Conservation (phyloP, 2,329 filamentous ascomycete species). For the Scopulariopsis brevicaulis region DNA sequence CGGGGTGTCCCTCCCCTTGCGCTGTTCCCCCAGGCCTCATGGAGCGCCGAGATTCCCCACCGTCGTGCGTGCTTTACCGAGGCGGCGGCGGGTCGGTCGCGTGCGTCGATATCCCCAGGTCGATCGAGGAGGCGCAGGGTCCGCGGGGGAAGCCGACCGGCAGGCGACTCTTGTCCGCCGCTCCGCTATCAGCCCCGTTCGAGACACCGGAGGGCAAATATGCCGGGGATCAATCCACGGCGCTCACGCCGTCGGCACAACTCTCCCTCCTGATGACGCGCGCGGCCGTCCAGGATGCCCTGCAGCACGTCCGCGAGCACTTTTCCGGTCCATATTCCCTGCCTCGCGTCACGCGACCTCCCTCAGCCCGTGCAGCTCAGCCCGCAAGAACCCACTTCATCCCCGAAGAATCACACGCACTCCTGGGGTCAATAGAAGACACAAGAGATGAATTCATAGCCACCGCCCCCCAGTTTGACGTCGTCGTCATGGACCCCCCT, state of each 20-base stretch:
- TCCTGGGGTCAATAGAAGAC: slow-evolving; percentile 36
- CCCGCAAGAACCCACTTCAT: not conserved
- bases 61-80: slow-evolving; percentile 20
- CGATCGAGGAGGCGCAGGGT: slow-evolving; percentile 56
- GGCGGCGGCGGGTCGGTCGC: slow-evolving; percentile 30
- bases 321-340: slow-evolving; percentile 34
- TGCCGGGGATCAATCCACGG: not conserved
- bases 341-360: slow-evolving; percentile 19
- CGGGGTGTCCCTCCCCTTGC: not conserved
- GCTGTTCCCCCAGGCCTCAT: not conserved
- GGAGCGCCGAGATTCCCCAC: not conserved
- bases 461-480: slow-evolving; percentile 43
- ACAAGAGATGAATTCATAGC: slow-evolving; percentile 26
- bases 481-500: slow-evolving; percentile 65
- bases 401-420: slow-evolving; percentile 8
- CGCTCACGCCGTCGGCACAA: slow-evolving; percentile 29
- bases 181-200: slow-evolving; percentile 10
- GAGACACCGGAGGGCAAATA: slow-evolving; percentile 3
- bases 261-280: slow-evolving; percentile 42
- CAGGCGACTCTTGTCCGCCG: slow-evolving; percentile 31
- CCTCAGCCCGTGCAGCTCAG: not conserved
- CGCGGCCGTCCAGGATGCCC: slow-evolving; percentile 31
- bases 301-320: slow-evolving; percentile 21
- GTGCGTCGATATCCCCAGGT: slow-evolving; percentile 58
- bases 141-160: slow-evolving; percentile 21